Percentiles rank a stretch among this genome's conserved stretches.
These are phyloP conservation scores for Aaosphaeria arxii DNA, from an alignment of 2,329 filamentous ascomycete genomes.

Conservation along the genomic window DNA sequence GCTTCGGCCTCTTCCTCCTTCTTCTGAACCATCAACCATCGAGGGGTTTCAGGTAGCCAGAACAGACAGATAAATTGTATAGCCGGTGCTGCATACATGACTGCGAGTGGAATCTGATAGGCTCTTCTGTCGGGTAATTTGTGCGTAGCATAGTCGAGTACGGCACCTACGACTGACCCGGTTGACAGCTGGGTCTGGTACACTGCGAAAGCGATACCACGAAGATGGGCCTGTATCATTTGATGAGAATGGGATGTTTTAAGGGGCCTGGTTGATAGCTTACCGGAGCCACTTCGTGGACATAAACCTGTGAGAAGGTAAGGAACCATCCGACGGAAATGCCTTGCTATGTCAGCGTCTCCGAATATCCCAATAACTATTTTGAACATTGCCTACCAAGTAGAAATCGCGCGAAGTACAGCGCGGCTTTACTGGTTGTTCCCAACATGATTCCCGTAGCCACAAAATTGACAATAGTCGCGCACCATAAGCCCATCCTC, in stretches of 20 bases:
- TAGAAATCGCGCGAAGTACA: background rate
- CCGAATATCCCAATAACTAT: conserved; percentile 48
- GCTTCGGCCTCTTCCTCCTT: conserved; percentile 27
- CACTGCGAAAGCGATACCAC: conserved; percentile 4
- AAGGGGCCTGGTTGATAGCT: too few species aligned
- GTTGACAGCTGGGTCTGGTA: conserved; percentile 6
- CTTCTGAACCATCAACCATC: conserved; percentile 39
- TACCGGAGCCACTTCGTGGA: conserved; percentile 5
- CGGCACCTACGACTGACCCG: conserved; percentile 39
- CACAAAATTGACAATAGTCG: conserved; percentile 33
- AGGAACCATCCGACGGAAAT: conserved; percentile 53
- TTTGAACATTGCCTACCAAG: conserved; percentile 48
- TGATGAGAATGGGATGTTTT: too few species aligned
- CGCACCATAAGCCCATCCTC: conserved; percentile 42
- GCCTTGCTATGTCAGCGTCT: conserved; percentile 41
- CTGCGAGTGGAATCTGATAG: conserved; percentile 45
- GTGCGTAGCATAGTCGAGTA: conserved; percentile 38
- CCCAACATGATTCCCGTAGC: conserved; percentile 20
- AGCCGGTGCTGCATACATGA: conserved; percentile 50
- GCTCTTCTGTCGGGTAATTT: conserved; percentile 3
- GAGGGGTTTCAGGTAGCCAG: conserved; percentile 36
- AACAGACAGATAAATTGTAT: conserved; percentile 23
- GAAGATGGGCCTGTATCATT: conserved; percentile 2
- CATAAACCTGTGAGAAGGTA: conserved; percentile 7
- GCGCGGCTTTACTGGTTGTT: background rate